Base-by-base conservation (phyloP, 768 basidiomycete genomes). In the Strobilomyces dryophilus region DNA sequence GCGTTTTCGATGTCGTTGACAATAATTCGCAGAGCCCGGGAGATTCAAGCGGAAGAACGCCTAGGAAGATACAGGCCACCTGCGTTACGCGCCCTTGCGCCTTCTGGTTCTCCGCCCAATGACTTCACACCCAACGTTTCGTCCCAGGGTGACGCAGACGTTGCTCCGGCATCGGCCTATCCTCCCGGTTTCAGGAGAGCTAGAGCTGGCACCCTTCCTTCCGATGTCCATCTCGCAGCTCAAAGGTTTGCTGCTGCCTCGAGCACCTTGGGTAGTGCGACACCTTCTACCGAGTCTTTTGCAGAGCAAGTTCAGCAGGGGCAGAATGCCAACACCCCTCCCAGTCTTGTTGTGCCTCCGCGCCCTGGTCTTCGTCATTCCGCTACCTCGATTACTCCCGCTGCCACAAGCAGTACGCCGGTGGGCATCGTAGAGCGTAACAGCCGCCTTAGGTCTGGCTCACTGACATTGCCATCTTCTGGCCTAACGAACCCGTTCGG, bases 201-300 rank as follows among this genome's bases (percentile, higher is more conserved):
- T 66, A 85, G 94, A 84, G 95, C 95, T 61, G 95, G 94, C 53
- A 98, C 95, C 78, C 82, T 98, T 66, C 95, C 95, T 73, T 95
- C 94, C 61, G 95, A 95, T 69, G 87, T 95, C 49, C 87, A 89
- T 66, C 84, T 92, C 61, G 89, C 87, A 53, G 85, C 91, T 48
- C 88, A 91, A 70, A 82, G 85, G 53, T 92, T 83, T 71, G 85
- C 85, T 27, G 84, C 85, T 31, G 78, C 84, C 53, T 79, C 84
- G 24, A 79, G 71, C 70, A 81, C 79, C 31, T 68, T 84, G 61
- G 70, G 76, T 41, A 77, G 73, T 63, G 74, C 79, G 44, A 55
- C 75, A 64, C 59, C 82, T 67, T 72, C 72, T 64, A 68, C 81
- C 69, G 75, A 79, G 67, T 74, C 78, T 54, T 75, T 69, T 77